Conservation (phyloP, 805 yeast species). For the Candida awuae region DNA sequence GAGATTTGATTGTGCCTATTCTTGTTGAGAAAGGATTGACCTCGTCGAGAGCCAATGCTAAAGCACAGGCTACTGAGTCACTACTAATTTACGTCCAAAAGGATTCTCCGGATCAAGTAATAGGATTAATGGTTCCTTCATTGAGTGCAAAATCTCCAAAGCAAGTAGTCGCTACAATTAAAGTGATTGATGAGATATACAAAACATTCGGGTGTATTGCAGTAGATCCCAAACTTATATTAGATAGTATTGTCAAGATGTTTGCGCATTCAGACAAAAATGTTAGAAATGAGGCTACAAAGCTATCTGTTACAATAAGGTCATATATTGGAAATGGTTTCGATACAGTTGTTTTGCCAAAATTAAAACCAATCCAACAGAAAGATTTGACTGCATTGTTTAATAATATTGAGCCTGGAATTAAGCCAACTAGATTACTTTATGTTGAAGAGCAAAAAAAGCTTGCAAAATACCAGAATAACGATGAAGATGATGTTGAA, state of each 20-base stretch:
- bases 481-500: constrained; percentile 32
- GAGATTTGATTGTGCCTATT: constrained; percentile 36
- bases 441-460: constrained; percentile 32
- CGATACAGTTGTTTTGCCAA: constrained; percentile 51
- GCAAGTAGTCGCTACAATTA: constrained; percentile 58
- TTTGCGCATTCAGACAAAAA: constrained; percentile 81
- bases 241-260: constrained; percentile 54
- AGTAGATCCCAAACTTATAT: constrained; percentile 47
- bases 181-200: constrained; percentile 49
- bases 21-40: constrained; percentile 78
- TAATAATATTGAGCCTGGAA: constrained; percentile 36
- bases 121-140: constrained; percentile 60
- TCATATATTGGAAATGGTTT: constrained; percentile 66
- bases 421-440: constrained; percentile 49
- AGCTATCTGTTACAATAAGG: constrained; percentile 59
- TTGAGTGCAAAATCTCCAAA: constrained; percentile 65
- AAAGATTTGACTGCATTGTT: constrained; percentile 70
- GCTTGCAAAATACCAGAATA: constrained; percentile 15
- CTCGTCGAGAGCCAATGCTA: constrained; percentile 70
- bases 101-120: constrained; percentile 54
- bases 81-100: constrained; percentile 57
- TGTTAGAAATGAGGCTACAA: constrained; percentile 73
- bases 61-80: constrained; percentile 54
- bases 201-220: constrained; percentile 56
- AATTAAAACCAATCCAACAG: constrained; percentile 86